Evolutionary conservation across 805 yeast genomes (phyloP), one percentile per base, ranked within the genome.

Genomic region (Saturnispora saitoi): DNA sequence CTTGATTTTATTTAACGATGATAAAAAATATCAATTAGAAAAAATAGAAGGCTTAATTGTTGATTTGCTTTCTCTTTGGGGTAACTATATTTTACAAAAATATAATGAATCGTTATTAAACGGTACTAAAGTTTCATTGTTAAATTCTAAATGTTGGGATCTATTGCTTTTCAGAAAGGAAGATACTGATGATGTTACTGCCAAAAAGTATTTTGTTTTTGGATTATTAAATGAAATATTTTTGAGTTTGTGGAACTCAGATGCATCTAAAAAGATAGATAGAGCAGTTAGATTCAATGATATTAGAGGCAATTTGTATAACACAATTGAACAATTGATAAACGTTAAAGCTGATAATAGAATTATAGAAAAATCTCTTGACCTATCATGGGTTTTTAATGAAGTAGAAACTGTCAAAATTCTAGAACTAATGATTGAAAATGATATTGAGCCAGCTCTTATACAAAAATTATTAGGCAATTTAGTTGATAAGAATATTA

Each of bases 61-160:
- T 29, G 66, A 61, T 3, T 51, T 77, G 2, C 49, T 75, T n/a
- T 65, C 76, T 1, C 72, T 71, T 46, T 52, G 75, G 46, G 80
- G 81, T 0, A 70, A 72, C 45, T 75, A 68, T 52, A 41, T 60
- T 8, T 42, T 58, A 12, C 66, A 64, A 29, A 59, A 45, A 28
- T 37, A 47, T 8, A 31, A 44, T 9, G 15, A 19, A 1, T n/a
- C 31, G 2, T 3, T 24, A 4, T 32, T 41, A 11, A 40, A 28
- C 10, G 52, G 51, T 3, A 34, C 37, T 1, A 34, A 53, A 1
- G 26, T 38, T n/a, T 43, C 51, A 20, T 31, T 63, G 5, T 47
- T 58, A n/a, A 46, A 42, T 4, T 14, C 26, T 3, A 64, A 62
- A 43, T 63, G 58, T 43, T 64, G 68, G 68, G 47, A 42, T 8